phyloP scores from a whole-genome alignment of 2,329 filamentous ascomycete genomes.

The Fusarium transvaalense region DNA sequence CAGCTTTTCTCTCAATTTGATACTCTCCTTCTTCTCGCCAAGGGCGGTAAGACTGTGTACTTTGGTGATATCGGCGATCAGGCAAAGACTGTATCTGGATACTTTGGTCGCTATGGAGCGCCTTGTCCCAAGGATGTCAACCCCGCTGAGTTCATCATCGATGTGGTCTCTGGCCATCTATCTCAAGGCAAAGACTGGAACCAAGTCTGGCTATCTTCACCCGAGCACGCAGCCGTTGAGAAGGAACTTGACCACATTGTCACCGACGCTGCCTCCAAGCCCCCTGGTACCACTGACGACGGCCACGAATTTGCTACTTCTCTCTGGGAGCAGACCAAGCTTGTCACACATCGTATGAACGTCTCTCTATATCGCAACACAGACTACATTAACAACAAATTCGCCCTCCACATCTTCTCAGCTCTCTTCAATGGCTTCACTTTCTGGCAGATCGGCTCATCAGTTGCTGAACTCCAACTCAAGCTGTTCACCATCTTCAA shows the following conservation, averaged over 20 bases:
- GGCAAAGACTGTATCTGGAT: slow-evolving; percentile 66
- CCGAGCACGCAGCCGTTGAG: slow-evolving; percentile 67
- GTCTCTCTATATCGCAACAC: slow-evolving; percentile 74
- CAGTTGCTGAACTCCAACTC: slow-evolving; percentile 64
- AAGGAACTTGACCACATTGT: slow-evolving; percentile 74
- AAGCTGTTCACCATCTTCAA: slow-evolving; percentile 72
- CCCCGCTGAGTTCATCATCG: slow-evolving; percentile 82
- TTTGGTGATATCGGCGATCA: slow-evolving; percentile 74
- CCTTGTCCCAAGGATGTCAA: slow-evolving; percentile 73
- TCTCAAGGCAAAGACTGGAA: slow-evolving; percentile 71
- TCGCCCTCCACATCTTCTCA: slow-evolving; percentile 66
- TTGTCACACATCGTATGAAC: slow-evolving; percentile 74
- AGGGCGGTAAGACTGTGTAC: slow-evolving; percentile 74
- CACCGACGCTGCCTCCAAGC: slow-evolving; percentile 62
- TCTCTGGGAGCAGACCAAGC: slow-evolving; percentile 71
- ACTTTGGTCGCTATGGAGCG: slow-evolving; percentile 76
- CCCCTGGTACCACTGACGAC: slow-evolving; percentile 57
- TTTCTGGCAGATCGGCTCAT: slow-evolving; percentile 70
- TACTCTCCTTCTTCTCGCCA: slow-evolving; percentile 72
- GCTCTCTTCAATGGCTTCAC: slow-evolving; percentile 72
- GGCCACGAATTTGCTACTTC: slow-evolving; percentile 80
- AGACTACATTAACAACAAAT: slow-evolving; percentile 75
- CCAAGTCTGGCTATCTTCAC: slow-evolving; percentile 76
- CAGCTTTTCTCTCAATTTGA: slow-evolving; percentile 77
- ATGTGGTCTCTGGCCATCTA: slow-evolving; percentile 64